Base-by-base conservation (phyloP, 805 yeast species). In the Candida dendrica region DNA sequence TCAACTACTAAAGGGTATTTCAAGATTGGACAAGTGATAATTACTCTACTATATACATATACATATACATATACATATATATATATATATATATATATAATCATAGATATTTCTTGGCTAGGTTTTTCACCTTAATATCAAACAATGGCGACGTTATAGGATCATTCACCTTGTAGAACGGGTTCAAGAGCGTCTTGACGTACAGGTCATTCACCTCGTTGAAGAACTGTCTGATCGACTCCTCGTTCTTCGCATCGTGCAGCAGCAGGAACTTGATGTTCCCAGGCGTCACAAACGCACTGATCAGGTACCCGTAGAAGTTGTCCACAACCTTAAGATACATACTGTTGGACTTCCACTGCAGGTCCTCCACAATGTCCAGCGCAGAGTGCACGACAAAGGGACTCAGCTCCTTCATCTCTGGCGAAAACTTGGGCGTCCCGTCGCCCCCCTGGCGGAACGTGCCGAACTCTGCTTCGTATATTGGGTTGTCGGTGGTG, bases 291-390 rank as follows among this genome's bases (percentile, higher is more conserved):
- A 91, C 72, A 58, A 79, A 93, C 3, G 91, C 95, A 42, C 88
- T 84, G n/a, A 91, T 77, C 38, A 72, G 66, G 49, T 80, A 77
- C 5, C 93, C 95, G 59, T 90, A 87, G 60, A 88, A 91, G 31
- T 81, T 79, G 63, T 93, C 98, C 16, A 91, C 76, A 36, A 76
- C 76, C 37, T 91, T 90, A 47, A 89, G 65, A 55, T 84, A 82
- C 47, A 84, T 69, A 36, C 73, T 69, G 47, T 71, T 77, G 9
- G 76, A 69, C 38, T 77, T 74, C 91, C 95, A 89, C 57, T 89
- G 97, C 3, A 79, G 63, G 52, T 90, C 96, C 48, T 93, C 96
- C 0, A 93, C 79, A n/a, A 93, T 71, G 60, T 93, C 98, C 31
- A 93, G 63, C 2, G 98, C 79, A 1, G 96, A 77, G 56, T 93